phyloP scores from a whole-genome alignment of 441 rosid genomes.

The Breynia disticha region DNA sequence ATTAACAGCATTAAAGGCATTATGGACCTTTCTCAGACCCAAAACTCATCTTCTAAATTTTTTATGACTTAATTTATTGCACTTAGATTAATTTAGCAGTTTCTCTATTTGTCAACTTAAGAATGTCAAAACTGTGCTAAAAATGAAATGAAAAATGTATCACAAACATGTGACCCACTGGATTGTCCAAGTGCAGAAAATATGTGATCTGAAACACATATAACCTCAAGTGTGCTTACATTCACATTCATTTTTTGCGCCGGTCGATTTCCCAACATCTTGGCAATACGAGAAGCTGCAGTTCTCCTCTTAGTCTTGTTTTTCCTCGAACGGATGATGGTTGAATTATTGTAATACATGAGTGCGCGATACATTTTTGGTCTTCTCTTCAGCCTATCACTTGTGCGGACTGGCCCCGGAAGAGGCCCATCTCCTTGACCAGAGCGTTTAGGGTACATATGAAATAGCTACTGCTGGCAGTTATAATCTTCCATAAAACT shows the following conservation, averaged over 20 bases:
- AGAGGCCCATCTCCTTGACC: slow-evolving; percentile 82
- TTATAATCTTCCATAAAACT: slow-evolving; percentile 47
- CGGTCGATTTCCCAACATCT: slow-evolving; percentile 61
- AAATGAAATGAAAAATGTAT: too few species aligned
- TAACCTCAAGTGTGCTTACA: too few species aligned
- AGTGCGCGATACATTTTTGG: slow-evolving; percentile 60
- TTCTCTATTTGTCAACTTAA: too few species aligned
- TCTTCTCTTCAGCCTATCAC: slow-evolving; percentile 89
- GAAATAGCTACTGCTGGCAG: slow-evolving; percentile 31
- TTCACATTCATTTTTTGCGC: slow-evolving; percentile 41
- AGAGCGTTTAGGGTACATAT: slow-evolving; percentile 80
- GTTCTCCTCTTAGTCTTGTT: slow-evolving; percentile 78
- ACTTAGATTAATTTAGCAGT: too few species aligned
- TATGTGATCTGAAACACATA: too few species aligned
- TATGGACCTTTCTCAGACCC: too few species aligned
- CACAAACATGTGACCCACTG: too few species aligned
- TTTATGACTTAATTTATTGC: too few species aligned
- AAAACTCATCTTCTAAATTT: too few species aligned
- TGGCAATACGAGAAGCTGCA: slow-evolving; percentile 88
- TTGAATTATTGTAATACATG: slow-evolving; percentile 58
- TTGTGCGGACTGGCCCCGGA: slow-evolving; percentile 78
- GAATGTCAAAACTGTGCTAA: too few species aligned
- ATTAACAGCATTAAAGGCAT: too few species aligned
- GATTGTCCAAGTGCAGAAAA: too few species aligned
- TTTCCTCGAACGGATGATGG: slow-evolving; percentile 49